Conservation (phyloP, 352 stramenopile species). For the Phytophthora sansomeana region DNA sequence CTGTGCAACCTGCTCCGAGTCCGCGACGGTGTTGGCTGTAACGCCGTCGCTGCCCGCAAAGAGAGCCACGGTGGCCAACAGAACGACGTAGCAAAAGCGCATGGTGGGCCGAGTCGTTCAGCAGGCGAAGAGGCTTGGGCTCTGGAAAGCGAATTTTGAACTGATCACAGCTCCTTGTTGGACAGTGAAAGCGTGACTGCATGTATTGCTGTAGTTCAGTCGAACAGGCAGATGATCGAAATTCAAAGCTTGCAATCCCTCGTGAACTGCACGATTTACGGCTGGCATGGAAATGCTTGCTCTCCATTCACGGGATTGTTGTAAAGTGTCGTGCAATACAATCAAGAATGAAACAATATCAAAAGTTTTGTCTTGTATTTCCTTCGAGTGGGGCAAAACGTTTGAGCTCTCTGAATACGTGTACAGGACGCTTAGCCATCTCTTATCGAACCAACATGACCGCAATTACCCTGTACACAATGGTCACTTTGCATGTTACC, state of each 20-base stretch:
- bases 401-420: no score
- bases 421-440: no score
- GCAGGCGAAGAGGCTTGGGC: background rate
- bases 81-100: constrained; percentile 9
- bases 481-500: no score
- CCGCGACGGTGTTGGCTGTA: background rate
- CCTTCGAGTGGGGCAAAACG: no score
- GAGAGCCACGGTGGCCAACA: constrained; percentile 1
- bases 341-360: no score
- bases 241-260: background rate
- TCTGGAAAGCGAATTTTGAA: constrained; percentile 1
- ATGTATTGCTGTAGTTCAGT: background rate
- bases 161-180: background rate
- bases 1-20: background rate
- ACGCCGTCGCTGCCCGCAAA: background rate
- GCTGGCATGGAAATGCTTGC: background rate
- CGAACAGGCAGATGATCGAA: background rate
- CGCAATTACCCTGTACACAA: no score
- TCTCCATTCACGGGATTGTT: background rate
- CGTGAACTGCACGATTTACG: constrained; percentile 4
- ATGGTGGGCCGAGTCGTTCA: background rate
- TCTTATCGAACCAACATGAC: no score
- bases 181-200: background rate
- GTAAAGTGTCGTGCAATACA: no score
- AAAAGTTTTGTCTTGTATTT: no score